A percentile compares a stretch with the other conserved stretches of the same genome.
Conservation (phyloP, 108 stramenopile genomes). For the Cyclotella kingstonii region DNA sequence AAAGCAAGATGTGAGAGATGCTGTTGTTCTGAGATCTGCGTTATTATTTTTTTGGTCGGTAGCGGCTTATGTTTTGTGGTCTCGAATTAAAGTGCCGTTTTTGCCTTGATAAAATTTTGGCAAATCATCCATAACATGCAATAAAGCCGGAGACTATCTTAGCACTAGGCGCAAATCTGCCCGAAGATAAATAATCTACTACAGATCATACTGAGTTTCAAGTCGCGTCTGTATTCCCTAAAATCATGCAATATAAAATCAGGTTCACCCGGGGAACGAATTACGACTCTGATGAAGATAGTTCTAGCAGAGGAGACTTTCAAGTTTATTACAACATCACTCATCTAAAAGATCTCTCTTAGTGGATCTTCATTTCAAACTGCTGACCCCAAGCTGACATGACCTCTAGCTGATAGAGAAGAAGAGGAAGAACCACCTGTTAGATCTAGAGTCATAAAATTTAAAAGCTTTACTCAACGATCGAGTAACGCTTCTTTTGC, state of each 20-base stretch:
- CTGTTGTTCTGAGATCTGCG: conserved; percentile 30
- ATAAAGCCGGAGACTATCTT: neutral
- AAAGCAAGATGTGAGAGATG: conserved; percentile 42
- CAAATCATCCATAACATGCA: neutral
- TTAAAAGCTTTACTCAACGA: conserved; percentile 13
- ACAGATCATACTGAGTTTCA: no score
- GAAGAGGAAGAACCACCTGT: conserved; percentile 28
- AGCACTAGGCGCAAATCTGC: no score
- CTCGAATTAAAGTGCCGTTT: conserved; percentile 40
- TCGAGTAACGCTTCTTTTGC: neutral
- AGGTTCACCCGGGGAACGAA: neutral
- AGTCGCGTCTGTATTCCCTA: no score
- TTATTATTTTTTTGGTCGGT: conserved; percentile 39
- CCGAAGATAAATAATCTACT: no score
- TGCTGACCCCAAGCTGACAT: conserved; percentile 24
- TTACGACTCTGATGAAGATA: neutral
- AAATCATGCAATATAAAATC: no score
- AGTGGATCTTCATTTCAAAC: conserved; percentile 33
- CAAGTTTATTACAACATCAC: neutral
- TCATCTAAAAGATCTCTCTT: conserved; percentile 13
- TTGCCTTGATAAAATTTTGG: conserved; percentile 14
- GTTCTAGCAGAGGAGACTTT: no score
- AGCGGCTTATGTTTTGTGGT: conserved; percentile 42
- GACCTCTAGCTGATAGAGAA: conserved; percentile 9
- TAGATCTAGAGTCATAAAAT: conserved; percentile 23